phyloP scores from a whole-genome alignment of 768 basidiomycete species.

The Phanerochaete carnosa region DNA sequence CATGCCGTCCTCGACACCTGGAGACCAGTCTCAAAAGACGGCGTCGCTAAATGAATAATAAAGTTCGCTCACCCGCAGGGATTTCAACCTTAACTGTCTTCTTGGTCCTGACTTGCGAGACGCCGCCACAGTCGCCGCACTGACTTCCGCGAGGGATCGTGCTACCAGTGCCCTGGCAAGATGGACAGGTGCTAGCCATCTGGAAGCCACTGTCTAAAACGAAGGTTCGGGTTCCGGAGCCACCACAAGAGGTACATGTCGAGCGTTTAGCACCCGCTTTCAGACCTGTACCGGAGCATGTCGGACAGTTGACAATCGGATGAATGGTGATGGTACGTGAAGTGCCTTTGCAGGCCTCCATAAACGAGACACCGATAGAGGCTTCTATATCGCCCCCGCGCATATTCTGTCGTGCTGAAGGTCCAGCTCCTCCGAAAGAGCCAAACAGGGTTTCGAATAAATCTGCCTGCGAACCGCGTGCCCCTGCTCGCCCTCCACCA shows the following conservation, averaged over 20 bases:
- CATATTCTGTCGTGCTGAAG: slow-evolving; percentile 32
- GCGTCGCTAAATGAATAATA: background rate
- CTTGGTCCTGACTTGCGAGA: slow-evolving; percentile 81
- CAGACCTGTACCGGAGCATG: slow-evolving; percentile 85
- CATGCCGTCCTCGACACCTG: slow-evolving; percentile 96
- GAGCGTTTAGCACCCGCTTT: slow-evolving; percentile 82
- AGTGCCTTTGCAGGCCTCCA: slow-evolving; percentile 93
- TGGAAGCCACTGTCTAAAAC: slow-evolving; percentile 93
- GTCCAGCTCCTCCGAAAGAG: slow-evolving; percentile 47
- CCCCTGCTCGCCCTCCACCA: slow-evolving; percentile 34
- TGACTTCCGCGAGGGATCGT: slow-evolving; percentile 73
- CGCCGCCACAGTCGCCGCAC: slow-evolving; percentile 79
- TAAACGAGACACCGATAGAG: slow-evolving; percentile 71
- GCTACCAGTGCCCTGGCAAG: slow-evolving; percentile 80
- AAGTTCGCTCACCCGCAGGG: slow-evolving; percentile 65
- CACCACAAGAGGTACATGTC: slow-evolving; percentile 77
- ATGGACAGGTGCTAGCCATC: slow-evolving; percentile 88
- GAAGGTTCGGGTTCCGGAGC: slow-evolving; percentile 85
- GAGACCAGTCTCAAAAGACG: background rate
- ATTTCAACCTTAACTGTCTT: slow-evolving; percentile 80
- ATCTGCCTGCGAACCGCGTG: slow-evolving; percentile 42
- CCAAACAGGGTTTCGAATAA: slow-evolving; percentile 89
- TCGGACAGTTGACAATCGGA: slow-evolving; percentile 78
- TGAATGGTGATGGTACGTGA: slow-evolving; percentile 70
- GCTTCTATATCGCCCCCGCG: slow-evolving; percentile 85